phyloP scores from a whole-genome alignment of 1,139 yeast species.

The Kurtzmaniella quercitrusa region DNA sequence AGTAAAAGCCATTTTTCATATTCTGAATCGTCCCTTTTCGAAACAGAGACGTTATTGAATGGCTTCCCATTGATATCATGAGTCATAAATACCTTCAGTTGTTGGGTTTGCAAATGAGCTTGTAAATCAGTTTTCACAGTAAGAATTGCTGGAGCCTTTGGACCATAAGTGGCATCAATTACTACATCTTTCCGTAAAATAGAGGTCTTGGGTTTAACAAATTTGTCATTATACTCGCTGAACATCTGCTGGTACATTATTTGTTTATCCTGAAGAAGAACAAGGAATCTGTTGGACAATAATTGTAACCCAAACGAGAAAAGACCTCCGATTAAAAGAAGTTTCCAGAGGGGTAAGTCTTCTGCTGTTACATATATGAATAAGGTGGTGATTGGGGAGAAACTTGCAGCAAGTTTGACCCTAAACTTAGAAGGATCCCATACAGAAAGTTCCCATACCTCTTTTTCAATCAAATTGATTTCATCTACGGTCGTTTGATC shows the following conservation, averaged over 20 bases:
- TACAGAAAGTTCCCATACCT: conserved; percentile 50
- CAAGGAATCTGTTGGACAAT: conserved; percentile 41
- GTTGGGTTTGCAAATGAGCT: conserved; percentile 27
- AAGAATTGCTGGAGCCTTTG: conserved; percentile 12
- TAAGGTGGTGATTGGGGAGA: conserved; percentile 52
- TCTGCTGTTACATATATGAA: conserved; percentile 29
- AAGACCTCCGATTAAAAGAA: conserved; percentile 30
- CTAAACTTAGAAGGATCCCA: conserved; percentile 60
- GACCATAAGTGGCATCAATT: conserved; percentile 56
- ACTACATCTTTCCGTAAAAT: conserved; percentile 57
- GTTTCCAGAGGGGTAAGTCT: conserved; percentile 33
- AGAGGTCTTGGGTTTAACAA: conserved; percentile 58
- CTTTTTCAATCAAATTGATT: conserved; percentile 16
- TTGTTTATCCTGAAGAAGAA: conserved; percentile 54
- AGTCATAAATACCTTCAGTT: conserved; percentile 41
- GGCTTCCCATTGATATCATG: conserved; percentile 43
- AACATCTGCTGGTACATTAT: conserved; percentile 58
- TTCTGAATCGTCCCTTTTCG: conserved; percentile 1
- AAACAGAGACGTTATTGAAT: conserved; percentile 11
- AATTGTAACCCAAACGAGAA: conserved; percentile 38
- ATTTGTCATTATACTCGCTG: conserved; percentile 60
- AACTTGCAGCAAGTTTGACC: conserved; percentile 43
- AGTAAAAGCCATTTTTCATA: neutral
- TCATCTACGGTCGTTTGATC: conserved; percentile 18
- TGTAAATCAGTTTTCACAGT: conserved; percentile 19